Conservation (phyloP, 2,329 filamentous ascomycete species). For the Epichloe glyceriae region DNA sequence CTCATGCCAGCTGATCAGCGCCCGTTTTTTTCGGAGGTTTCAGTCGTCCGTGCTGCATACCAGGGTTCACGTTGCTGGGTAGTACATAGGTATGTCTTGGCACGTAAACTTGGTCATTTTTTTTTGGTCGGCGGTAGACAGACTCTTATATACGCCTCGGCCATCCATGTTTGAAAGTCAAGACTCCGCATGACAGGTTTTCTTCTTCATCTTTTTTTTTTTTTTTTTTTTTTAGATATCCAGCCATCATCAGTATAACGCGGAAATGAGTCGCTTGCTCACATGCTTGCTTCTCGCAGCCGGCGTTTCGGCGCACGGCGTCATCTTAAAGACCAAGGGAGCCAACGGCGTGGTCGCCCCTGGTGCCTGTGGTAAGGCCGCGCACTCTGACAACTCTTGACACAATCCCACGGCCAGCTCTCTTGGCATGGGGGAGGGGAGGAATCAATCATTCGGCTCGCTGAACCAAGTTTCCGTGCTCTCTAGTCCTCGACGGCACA, state of each 20-base stretch:
- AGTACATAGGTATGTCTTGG: neutral
- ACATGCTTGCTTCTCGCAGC: neutral
- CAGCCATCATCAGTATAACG: neutral
- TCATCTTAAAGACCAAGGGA: slow-evolving; percentile 1
- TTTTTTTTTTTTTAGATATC: neutral
- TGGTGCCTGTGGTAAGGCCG: slow-evolving; percentile 2
- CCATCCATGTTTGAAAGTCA: neutral
- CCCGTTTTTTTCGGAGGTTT: neutral
- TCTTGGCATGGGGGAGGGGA: neutral
- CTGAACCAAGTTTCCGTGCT: neutral
- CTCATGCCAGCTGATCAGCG: too few relatives aligned
- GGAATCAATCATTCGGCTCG: neutral
- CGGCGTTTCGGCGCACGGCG: slow-evolving; percentile 1
- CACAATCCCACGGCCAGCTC: neutral
- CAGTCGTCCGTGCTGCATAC: neutral
- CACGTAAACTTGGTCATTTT: neutral
- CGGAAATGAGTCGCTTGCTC: neutral
- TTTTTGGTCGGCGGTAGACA: too few relatives aligned
- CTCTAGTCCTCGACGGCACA: slow-evolving; percentile 4
- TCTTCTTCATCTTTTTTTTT: neutral
- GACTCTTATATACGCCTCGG: too few relatives aligned
- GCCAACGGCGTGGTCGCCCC: slow-evolving; percentile 3
- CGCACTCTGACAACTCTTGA: too few relatives aligned
- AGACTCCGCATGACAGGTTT: neutral
- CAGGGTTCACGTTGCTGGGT: neutral